These are phyloP conservation scores for Paraconiothyrium sp. DNA, from an alignment of 2,329 filamentous ascomycete species.

Conservation along the genomic window DNA sequence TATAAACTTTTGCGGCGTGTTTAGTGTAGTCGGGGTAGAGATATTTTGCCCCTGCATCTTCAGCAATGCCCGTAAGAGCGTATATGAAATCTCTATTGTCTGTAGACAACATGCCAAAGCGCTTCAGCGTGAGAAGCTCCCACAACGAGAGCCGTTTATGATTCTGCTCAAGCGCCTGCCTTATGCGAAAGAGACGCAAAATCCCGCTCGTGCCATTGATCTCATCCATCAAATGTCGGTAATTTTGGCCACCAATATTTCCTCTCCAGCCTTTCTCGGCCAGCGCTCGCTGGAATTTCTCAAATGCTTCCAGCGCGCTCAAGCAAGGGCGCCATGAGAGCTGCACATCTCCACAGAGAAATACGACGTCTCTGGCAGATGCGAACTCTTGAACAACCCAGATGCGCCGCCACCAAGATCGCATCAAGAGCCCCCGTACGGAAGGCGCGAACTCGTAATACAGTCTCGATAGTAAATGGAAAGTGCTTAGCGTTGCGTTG, in stretches of 20 bases:
- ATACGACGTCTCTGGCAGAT: constrained; percentile 7
- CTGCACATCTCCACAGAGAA: constrained; percentile 13
- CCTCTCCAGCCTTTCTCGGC: constrained; percentile 15
- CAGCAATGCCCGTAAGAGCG: constrained; percentile 12
- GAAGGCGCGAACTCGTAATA: constrained; percentile 14
- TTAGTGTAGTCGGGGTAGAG: constrained; percentile 17
- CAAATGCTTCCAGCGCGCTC: constrained; percentile 8
- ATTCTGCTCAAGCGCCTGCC: constrained; percentile 2
- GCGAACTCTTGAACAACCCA: constrained; percentile 16
- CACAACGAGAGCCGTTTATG: constrained; percentile 11
- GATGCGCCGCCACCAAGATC: constrained; percentile 13
- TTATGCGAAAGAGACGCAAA: constrained; percentile 10
- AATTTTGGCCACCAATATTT: constrained; percentile 9
- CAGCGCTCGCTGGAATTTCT: constrained; percentile 10
- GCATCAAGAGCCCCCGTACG: constrained; percentile 3
- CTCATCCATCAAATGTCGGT: constrained; percentile 7
- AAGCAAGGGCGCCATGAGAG: constrained; percentile 11
- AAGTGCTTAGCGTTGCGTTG: constrained; percentile 11
- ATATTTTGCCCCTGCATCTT: constrained; percentile 9
- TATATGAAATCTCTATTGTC: constrained; percentile 15
- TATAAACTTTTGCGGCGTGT: constrained; percentile 11
- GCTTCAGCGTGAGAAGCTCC: constrained; percentile 14
- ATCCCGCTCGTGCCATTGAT: constrained; percentile 6
- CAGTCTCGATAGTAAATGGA: constrained; percentile 8
- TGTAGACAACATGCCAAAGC: constrained; percentile 14